Evolutionary conservation across 768 basidiomycete species (phyloP).

Genomic region (Crassisporium funariophilum): DNA sequence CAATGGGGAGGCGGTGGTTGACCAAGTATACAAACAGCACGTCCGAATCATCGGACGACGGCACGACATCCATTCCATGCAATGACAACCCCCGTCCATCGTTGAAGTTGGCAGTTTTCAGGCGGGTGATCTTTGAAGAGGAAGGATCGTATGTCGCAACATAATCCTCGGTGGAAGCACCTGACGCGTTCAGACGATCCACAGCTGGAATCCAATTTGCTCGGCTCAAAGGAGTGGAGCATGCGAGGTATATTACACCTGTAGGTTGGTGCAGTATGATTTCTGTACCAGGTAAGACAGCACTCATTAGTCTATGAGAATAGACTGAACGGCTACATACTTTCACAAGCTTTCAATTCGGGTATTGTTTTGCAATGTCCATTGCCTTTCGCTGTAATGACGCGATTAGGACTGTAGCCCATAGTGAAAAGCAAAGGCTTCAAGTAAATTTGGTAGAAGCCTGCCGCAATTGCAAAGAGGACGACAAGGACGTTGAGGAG

Average conservation of each 20-base stretch:
- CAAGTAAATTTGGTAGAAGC: conserved; percentile 50
- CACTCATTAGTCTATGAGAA: not conserved
- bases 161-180: conserved; percentile 48
- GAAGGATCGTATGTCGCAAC: conserved; percentile 59
- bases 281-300: conserved; percentile 41
- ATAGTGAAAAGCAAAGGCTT: conserved; percentile 41
- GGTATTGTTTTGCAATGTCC: conserved; percentile 50
- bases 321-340: conserved; percentile 35
- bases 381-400: conserved; percentile 40
- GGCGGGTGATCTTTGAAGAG: conserved; percentile 45
- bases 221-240: conserved; percentile 52
- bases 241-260: conserved; percentile 63
- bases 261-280: conserved; percentile 56
- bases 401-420: conserved; percentile 44
- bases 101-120: conserved; percentile 43
- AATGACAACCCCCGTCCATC: conserved; percentile 46
- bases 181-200: conserved; percentile 35
- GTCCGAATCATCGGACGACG: conserved; percentile 46
- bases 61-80: conserved; percentile 72
- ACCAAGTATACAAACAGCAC: conserved; percentile 69
- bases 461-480: conserved; percentile 41
- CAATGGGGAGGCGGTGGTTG: conserved; percentile 64
- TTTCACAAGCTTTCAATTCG: conserved; percentile 65
- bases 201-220: conserved; percentile 54
- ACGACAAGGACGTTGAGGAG: conserved; percentile 32